Percentiles rank a stretch among this genome's conserved stretches.
Conservation (phyloP, 805 yeast genomes). For the Wickerhamomyces bisporus region DNA sequence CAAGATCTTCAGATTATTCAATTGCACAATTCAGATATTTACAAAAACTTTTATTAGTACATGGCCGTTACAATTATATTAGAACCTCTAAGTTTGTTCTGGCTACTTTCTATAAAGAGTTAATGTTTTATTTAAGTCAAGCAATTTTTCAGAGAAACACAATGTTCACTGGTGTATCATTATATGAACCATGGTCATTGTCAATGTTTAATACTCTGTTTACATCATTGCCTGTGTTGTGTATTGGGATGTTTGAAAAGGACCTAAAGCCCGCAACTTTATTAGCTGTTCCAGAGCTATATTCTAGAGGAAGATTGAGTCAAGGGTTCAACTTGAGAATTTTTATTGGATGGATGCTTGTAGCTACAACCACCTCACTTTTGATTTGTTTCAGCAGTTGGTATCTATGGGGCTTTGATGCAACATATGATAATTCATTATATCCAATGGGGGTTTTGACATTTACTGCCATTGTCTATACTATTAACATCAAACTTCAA, state of each 20-base stretch:
- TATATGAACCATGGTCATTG: constrained; percentile 93
- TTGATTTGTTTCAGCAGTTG: constrained; percentile 63
- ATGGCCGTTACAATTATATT: constrained; percentile 93
- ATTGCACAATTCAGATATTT: constrained; percentile 90
- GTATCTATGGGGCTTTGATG: constrained; percentile 65
- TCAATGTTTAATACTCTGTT: constrained; percentile 96
- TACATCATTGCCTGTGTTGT: constrained; percentile 86
- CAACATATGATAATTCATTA: constrained; percentile 66
- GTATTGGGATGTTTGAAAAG: constrained; percentile 92
- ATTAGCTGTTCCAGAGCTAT: constrained; percentile 87
- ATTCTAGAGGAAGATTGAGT: constrained; percentile 67
- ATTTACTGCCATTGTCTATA: constrained; percentile 64
- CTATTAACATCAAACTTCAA: constrained; percentile 75
- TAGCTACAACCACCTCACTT: constrained; percentile 71
- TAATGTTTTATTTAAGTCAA: constrained; percentile 85
- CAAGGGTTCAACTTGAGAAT: constrained; percentile 67
- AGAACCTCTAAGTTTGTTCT: constrained; percentile 88
- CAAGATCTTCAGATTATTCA: constrained; percentile 89
- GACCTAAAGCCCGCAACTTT: constrained; percentile 86
- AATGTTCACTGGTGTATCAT: constrained; percentile 85
- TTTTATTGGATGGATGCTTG: constrained; percentile 71
- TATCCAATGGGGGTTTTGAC: constrained; percentile 77
- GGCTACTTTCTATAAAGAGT: constrained; percentile 92
- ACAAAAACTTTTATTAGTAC: constrained; percentile 78
- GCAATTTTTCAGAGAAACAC: constrained; percentile 81